Evolutionary conservation across 1,284 basidiomycete species (phyloP).

Genomic region (Tausonia pullulans): DNA sequence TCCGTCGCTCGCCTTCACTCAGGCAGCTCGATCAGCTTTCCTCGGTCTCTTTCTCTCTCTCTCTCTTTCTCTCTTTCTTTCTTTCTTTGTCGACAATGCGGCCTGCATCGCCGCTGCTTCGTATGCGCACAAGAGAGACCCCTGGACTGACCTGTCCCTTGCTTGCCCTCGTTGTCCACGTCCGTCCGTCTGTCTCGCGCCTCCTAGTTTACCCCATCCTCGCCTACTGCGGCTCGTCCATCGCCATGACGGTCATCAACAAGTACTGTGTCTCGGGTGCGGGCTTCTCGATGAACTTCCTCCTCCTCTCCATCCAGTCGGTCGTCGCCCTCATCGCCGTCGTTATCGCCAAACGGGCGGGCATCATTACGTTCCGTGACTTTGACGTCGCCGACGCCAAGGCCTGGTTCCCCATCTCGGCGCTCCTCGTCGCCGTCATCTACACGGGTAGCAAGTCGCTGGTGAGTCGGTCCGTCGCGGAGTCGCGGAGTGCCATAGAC

Average conservation of each 20-base stretch:
- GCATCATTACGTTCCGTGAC: slow-evolving; percentile 79
- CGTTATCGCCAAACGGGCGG: slow-evolving; percentile 54
- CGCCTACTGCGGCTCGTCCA: slow-evolving; percentile 87
- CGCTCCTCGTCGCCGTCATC: slow-evolving; percentile 84
- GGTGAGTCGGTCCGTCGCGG: slow-evolving; percentile 38
- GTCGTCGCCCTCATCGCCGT: slow-evolving; percentile 75
- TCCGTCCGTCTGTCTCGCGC: not conserved
- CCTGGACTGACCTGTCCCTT: not conserved
- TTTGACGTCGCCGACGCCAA: slow-evolving; percentile 79
- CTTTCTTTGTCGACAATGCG: not conserved
- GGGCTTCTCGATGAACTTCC: slow-evolving; percentile 93
- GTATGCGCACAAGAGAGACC: not conserved
- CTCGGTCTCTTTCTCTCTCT: not conserved
- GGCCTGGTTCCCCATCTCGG: slow-evolving; percentile 89
- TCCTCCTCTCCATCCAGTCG: slow-evolving; percentile 86
- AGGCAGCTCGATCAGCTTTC: no score
- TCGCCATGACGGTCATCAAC: slow-evolving; percentile 92
- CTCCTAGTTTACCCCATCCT: slow-evolving; percentile 58
- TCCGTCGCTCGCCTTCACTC: no score
- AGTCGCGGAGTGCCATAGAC: not conserved
- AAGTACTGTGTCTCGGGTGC: slow-evolving; percentile 96
- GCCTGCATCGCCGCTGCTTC: not conserved
- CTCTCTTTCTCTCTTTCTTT: no score
- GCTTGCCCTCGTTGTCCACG: not conserved
- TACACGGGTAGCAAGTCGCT: slow-evolving; percentile 97